A percentile compares a stretch with the other conserved stretches of the same genome.
phyloP scores from a whole-genome alignment of 2,329 filamentous ascomycete genomes.

The Sporothrix variecibatus region DNA sequence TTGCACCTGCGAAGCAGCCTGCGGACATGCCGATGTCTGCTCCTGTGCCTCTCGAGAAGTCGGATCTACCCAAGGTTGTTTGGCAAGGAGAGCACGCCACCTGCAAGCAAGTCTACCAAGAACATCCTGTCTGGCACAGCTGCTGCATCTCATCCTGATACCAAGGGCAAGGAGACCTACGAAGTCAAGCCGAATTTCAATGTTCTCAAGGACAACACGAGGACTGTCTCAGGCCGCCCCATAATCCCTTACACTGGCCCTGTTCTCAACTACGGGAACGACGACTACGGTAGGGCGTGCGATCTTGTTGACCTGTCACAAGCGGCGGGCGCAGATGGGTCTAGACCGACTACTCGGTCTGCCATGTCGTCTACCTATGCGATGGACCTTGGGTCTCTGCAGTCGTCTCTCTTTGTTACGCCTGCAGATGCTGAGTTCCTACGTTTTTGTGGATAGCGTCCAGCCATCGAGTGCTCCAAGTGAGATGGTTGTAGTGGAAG shows the following conservation, averaged over 20 bases:
- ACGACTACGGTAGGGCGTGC: background rate
- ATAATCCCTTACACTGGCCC: background rate
- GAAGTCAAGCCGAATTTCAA: background rate
- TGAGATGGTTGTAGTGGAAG: background rate
- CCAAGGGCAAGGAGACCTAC: background rate
- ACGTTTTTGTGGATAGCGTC: background rate
- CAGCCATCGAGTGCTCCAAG: background rate
- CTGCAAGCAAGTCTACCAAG: background rate
- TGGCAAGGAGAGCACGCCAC: background rate
- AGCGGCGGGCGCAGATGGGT: background rate
- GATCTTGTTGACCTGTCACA: constrained; percentile 28
- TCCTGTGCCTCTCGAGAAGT: background rate
- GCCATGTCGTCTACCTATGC: constrained; percentile 24
- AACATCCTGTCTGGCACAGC: background rate
- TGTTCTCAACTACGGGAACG: background rate
- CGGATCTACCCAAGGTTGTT: background rate
- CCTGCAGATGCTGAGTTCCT: background rate
- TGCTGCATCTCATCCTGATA: background rate
- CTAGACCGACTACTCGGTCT: background rate
- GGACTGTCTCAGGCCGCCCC: background rate
- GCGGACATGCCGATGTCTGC: background rate
- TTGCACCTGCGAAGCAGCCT: background rate
- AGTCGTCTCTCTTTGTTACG: background rate
- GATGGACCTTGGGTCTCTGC: constrained; percentile 27
- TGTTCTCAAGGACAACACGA: background rate